These are phyloP conservation scores for Rhodotorula glutinis DNA, from an alignment of 1,284 basidiomycete species.

Conservation along the genomic window DNA sequence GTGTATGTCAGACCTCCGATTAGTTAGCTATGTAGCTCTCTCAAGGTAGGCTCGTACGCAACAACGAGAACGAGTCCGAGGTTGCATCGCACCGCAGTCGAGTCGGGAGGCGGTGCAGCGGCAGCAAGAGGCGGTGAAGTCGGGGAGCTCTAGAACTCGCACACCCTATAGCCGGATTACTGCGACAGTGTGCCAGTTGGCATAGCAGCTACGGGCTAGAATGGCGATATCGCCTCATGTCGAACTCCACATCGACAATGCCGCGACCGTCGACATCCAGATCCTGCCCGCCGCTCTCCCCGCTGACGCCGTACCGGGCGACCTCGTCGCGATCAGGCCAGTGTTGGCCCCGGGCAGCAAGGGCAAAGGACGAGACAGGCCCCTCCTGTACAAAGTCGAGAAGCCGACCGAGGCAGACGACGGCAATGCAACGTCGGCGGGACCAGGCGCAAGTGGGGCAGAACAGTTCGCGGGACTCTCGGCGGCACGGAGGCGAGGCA, in stretches of 20 bases:
- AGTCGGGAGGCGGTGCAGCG: too few relatives aligned
- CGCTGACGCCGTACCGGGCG: constrained; percentile 15
- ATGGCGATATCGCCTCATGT: not conserved
- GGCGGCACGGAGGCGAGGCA: constrained; percentile 9
- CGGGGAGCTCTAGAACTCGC: too few relatives aligned
- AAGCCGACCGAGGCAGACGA: not conserved
- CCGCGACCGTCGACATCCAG: constrained; percentile 18
- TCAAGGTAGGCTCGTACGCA: too few relatives aligned
- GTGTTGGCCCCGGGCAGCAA: constrained; percentile 12
- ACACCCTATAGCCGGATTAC: too few relatives aligned
- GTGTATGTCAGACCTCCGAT: too few relatives aligned
- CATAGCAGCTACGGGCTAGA: too few relatives aligned
- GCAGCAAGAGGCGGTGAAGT: too few relatives aligned
- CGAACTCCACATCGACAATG: constrained; percentile 32
- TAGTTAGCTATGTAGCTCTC: too few relatives aligned
- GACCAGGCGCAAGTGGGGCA: not conserved
- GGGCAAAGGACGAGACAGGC: constrained; percentile 27
- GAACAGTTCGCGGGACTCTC: not conserved
- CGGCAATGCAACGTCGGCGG: not conserved
- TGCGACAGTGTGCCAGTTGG: too few relatives aligned
- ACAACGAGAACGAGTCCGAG: too few relatives aligned
- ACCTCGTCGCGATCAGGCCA: constrained; percentile 33
- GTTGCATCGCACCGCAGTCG: too few relatives aligned
- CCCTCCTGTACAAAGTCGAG: constrained; percentile 33
- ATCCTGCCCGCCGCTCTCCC: constrained; percentile 20